A percentile compares a stretch with the other conserved stretches of the same genome.
Conservation (phyloP, 306 rosid genomes). For the Quercus rubra region DNA sequence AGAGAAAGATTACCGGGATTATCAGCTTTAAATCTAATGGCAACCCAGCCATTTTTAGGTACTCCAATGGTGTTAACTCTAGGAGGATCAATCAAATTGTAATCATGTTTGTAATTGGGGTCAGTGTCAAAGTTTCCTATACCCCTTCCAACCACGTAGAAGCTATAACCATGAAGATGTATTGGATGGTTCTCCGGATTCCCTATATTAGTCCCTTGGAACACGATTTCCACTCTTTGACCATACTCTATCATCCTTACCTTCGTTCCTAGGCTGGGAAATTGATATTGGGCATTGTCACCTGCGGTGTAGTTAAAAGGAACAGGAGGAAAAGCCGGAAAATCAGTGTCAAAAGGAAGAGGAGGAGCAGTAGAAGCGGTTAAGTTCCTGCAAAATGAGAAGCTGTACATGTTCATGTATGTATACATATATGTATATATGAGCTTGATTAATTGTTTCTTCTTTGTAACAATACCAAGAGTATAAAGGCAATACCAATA, state of each 20-base stretch:
- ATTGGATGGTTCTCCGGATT: slow-evolving; percentile 40
- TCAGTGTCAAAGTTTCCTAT: slow-evolving; percentile 18
- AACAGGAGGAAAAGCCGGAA: slow-evolving; percentile 10
- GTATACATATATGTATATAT: too few relatives aligned
- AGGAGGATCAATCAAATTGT: slow-evolving; percentile 34
- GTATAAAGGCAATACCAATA: slow-evolving; percentile 16
- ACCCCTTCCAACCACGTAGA: slow-evolving; percentile 35
- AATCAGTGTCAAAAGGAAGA: neutral
- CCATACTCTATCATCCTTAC: slow-evolving; percentile 12
- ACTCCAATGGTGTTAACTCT: slow-evolving; percentile 22
- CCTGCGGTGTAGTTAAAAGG: slow-evolving; percentile 9
- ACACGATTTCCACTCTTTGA: slow-evolving; percentile 16
- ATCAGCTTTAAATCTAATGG: slow-evolving; percentile 25
- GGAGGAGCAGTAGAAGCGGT: neutral
- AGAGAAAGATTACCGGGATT: slow-evolving; percentile 25
- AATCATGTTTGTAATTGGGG: neutral
- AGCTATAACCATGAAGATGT: slow-evolving; percentile 39
- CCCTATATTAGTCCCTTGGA: slow-evolving; percentile 32
- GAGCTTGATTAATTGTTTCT: too few relatives aligned
- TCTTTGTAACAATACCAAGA: too few relatives aligned
- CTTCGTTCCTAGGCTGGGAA: slow-evolving; percentile 1
- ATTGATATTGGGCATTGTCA: neutral
- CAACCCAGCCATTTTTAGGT: slow-evolving; percentile 31
- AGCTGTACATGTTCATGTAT: too few relatives aligned
- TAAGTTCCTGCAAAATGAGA: neutral